phyloP scores from a whole-genome alignment of 148 eudicot genomes.

The Amaranthus hypochondriacus region DNA sequence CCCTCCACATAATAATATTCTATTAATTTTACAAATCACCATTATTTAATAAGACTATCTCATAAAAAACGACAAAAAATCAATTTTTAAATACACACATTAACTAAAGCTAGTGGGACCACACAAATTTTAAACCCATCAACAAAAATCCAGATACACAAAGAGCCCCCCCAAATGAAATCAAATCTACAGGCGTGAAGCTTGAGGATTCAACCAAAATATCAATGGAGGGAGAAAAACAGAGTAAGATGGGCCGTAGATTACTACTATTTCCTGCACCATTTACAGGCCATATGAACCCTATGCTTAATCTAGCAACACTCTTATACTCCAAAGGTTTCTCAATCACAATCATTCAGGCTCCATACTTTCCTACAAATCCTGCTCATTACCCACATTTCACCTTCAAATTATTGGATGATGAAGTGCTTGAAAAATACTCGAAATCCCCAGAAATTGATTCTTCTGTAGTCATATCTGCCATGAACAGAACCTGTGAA shows the following conservation, averaged over 20 bases:
- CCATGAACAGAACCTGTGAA: conserved; percentile 14
- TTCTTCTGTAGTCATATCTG: neutral
- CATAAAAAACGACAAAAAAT: no score
- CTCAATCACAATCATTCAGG: conserved; percentile 32
- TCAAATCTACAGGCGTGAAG: neutral
- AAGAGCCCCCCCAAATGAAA: no score
- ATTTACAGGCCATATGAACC: conserved; percentile 41
- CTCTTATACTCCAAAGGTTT: conserved; percentile 36
- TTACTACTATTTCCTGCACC: conserved; percentile 32
- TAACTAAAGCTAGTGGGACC: no score
- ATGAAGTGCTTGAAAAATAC: conserved; percentile 7
- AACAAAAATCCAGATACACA: no score
- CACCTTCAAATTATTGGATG: conserved; percentile 27
- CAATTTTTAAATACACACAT: no score
- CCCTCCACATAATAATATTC: no score
- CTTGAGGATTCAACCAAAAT: neutral
- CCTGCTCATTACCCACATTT: conserved; percentile 35
- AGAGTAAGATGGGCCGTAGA: conserved; percentile 11
- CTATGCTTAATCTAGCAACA: conserved; percentile 40
- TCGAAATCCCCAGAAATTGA: conserved; percentile 6
- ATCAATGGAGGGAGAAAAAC: conserved; percentile 2
- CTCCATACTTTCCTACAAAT: conserved; percentile 24
- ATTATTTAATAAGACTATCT: no score
- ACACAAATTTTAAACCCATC: no score
- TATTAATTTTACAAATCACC: no score